A percentile compares a stretch with the other conserved stretches of the same genome.
phyloP scores from a whole-genome alignment of 495 filamentous ascomycete genomes.

The Podospora anserina region DNA sequence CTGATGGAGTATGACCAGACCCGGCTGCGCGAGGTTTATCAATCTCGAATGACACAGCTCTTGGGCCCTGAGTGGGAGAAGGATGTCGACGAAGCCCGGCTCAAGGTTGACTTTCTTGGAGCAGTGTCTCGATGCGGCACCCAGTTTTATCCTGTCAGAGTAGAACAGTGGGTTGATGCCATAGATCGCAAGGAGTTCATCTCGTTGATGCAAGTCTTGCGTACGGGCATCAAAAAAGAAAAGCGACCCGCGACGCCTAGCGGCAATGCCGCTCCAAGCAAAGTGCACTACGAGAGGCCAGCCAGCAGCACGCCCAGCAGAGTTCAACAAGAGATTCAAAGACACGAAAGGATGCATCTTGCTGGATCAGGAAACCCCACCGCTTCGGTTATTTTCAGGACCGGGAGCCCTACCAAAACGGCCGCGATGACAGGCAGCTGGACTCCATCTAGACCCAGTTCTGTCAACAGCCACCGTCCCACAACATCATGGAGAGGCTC shows the following conservation, averaged over 20 bases:
- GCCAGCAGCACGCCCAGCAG: background rate
- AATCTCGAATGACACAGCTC: conserved; percentile 23
- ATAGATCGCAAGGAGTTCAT: conserved; percentile 27
- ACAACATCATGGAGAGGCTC: background rate
- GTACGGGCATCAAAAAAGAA: conserved; percentile 29
- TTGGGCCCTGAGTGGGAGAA: conserved; percentile 22
- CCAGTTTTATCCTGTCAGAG: conserved; percentile 27
- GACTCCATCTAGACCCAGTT: background rate
- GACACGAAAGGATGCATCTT: background rate
- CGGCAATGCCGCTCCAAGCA: background rate
- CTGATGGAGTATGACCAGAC: conserved; percentile 41
- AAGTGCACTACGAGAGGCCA: background rate
- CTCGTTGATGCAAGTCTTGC: conserved; percentile 27
- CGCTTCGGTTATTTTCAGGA: conserved; percentile 1
- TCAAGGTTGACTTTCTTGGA: conserved; percentile 28
- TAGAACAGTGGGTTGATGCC: conserved; percentile 34
- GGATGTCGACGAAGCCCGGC: conserved; percentile 23
- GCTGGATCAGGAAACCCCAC: background rate
- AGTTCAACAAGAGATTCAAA: background rate
- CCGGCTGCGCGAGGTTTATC: conserved; percentile 32
- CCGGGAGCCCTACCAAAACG: background rate
- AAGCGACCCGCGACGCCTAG: background rate
- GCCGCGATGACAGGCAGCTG: background rate
- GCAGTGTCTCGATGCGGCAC: conserved; percentile 25
- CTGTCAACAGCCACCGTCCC: background rate